These are phyloP conservation scores for Brassica incana DNA, from an alignment of 345 rosid species.

Conservation along the genomic window DNA sequence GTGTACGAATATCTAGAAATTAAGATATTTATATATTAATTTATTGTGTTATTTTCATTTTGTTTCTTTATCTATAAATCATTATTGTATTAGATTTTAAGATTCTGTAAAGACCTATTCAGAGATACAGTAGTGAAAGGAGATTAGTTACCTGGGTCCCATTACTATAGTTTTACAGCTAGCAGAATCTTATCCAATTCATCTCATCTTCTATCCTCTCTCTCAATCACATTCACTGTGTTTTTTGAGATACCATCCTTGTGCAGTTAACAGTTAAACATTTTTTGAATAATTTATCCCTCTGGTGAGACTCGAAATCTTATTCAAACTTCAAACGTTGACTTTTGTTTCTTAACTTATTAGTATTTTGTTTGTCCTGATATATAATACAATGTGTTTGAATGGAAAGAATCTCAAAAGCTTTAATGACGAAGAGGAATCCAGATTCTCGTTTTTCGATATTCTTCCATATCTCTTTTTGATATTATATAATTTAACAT, in stretches of 20 bases:
- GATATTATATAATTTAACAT: background rate
- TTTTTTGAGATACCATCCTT: background rate
- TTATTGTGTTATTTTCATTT: background rate
- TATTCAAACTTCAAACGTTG: background rate
- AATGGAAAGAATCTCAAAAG: background rate
- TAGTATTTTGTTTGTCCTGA: background rate
- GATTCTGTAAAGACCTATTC: background rate
- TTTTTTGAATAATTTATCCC: background rate
- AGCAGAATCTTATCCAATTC: constrained; percentile 26
- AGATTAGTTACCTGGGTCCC: constrained; percentile 23
- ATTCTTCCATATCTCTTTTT: background rate
- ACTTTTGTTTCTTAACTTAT: background rate
- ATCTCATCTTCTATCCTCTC: background rate
- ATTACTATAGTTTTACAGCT: background rate
- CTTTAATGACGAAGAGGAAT: background rate
- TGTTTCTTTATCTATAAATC: background rate
- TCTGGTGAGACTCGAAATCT: background rate
- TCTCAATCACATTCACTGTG: background rate
- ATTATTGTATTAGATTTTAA: background rate
- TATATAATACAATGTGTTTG: background rate
- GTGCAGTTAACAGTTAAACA: background rate
- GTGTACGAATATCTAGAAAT: too few species aligned
- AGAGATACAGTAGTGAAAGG: background rate
- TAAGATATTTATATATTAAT: too few species aligned
- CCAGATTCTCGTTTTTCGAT: background rate